phyloP scores from a whole-genome alignment of 2,329 filamentous ascomycete species.

The Nothomitra cinnamomea region DNA sequence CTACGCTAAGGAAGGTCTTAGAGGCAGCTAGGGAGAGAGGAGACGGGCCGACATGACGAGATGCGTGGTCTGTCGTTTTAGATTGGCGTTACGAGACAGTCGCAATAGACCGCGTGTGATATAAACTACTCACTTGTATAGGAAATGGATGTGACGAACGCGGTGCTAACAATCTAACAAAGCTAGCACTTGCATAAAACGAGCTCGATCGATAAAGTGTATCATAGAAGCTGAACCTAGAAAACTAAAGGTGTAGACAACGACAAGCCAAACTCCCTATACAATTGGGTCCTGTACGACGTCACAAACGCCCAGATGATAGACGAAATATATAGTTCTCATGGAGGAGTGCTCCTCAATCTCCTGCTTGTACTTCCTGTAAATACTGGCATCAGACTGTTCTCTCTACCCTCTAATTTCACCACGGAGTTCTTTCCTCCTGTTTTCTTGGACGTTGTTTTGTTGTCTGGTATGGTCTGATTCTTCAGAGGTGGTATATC shows the following conservation, averaged over 20 bases:
- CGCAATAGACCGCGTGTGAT: no score
- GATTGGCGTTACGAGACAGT: neutral
- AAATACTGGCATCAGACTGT: constrained; percentile 18
- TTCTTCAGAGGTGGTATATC: constrained; percentile 16
- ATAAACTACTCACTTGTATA: no score
- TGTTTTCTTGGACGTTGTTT: constrained; percentile 25
- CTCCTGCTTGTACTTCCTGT: constrained; percentile 15
- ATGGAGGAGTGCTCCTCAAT: constrained; percentile 13
- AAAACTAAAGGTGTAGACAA: no score
- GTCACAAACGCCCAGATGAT: constrained; percentile 8
- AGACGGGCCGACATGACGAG: neutral
- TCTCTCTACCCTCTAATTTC: constrained; percentile 29
- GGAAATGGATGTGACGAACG: no score
- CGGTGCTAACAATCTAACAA: no score
- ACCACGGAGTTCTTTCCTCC: constrained; percentile 18
- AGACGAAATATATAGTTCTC: constrained; percentile 12
- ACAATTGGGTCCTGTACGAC: neutral
- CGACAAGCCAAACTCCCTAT: no score
- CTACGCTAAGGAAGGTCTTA: constrained; percentile 34
- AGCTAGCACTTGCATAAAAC: no score
- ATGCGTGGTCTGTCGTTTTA: neutral
- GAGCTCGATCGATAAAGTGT: no score
- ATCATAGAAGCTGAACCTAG: no score
- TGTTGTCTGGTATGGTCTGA: constrained; percentile 16
- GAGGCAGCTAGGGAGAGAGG: constrained; percentile 29